These are phyloP conservation scores for Xylaria sp. DNA, from an alignment of 2,329 filamentous ascomycete genomes.

Conservation along the genomic window DNA sequence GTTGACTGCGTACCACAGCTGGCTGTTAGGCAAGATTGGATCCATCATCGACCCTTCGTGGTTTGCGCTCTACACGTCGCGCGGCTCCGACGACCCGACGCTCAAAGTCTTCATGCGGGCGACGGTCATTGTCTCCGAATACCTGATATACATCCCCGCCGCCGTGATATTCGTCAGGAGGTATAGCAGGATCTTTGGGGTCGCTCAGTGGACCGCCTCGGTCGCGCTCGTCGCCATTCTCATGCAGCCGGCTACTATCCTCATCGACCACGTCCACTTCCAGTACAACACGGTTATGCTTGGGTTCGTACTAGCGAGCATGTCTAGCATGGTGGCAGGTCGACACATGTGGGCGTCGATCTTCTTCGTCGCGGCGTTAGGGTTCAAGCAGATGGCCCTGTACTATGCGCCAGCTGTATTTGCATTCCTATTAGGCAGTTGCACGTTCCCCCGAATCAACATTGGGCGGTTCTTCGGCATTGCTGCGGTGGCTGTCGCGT, in stretches of 20 bases:
- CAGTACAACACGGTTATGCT: constrained; percentile 99
- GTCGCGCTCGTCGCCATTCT: constrained; percentile 87
- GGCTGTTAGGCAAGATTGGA: constrained; percentile 88
- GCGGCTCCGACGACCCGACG: constrained; percentile 74
- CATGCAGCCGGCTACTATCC: constrained; percentile 86
- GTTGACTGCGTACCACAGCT: constrained; percentile 97
- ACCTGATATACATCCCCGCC: constrained; percentile 85
- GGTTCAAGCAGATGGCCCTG: constrained; percentile 98
- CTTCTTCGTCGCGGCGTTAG: constrained; percentile 91
- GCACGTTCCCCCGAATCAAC: constrained; percentile 74
- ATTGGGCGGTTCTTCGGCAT: constrained; percentile 72
- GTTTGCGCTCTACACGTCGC: constrained; percentile 84
- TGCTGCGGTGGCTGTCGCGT: constrained; percentile 68
- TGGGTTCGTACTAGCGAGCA: constrained; percentile 80
- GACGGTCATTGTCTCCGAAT: constrained; percentile 88
- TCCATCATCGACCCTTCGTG: constrained; percentile 76
- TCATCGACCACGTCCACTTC: constrained; percentile 84
- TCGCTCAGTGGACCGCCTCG: constrained; percentile 79
- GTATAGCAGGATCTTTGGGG: constrained; percentile 73
- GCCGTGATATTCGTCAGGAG: constrained; percentile 82
- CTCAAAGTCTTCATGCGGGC: constrained; percentile 96
- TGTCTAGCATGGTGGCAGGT: constrained; percentile 86
- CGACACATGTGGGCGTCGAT: constrained; percentile 86
- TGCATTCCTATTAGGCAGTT: constrained; percentile 85
- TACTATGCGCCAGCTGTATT: constrained; percentile 96